Evolutionary conservation across 352 stramenopile genomes (phyloP).

Genomic region (Phytophthora fragariaefolia): DNA sequence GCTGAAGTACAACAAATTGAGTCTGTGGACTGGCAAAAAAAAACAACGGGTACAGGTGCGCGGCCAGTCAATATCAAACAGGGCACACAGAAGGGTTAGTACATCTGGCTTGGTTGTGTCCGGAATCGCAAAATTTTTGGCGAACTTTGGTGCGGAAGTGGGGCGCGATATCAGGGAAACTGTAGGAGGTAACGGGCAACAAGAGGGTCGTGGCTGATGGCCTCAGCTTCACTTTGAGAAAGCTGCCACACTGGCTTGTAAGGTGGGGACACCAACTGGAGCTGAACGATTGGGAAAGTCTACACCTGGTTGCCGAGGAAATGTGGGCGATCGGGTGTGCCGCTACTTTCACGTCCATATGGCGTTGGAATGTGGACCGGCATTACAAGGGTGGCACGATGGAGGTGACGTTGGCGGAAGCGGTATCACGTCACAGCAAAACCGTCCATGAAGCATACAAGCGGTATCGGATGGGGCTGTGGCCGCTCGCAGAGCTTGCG

Average conservation of each 20-base stretch:
- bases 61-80: not conserved
- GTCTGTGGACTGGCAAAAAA: not conserved
- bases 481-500: no score
- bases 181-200: not conserved
- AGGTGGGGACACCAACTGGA: not conserved
- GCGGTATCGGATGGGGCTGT: no score
- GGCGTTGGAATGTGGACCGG: not conserved
- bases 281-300: not conserved
- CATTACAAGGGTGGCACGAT: no score
- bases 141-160: not conserved
- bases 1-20: not conserved
- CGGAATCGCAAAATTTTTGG: not conserved
- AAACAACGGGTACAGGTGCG: not conserved
- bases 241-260: not conserved
- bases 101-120: not conserved
- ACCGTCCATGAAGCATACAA: no score
- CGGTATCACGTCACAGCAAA: no score
- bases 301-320: not conserved
- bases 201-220: not conserved
- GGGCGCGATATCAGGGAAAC: not conserved
- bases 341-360: not conserved
- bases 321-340: not conserved
- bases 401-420: not conserved
- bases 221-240: not conserved
- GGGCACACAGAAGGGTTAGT: not conserved